Base-by-base conservation (phyloP, 2,329 filamentous ascomycete genomes). In the Arthrobotrys megalospora region DNA sequence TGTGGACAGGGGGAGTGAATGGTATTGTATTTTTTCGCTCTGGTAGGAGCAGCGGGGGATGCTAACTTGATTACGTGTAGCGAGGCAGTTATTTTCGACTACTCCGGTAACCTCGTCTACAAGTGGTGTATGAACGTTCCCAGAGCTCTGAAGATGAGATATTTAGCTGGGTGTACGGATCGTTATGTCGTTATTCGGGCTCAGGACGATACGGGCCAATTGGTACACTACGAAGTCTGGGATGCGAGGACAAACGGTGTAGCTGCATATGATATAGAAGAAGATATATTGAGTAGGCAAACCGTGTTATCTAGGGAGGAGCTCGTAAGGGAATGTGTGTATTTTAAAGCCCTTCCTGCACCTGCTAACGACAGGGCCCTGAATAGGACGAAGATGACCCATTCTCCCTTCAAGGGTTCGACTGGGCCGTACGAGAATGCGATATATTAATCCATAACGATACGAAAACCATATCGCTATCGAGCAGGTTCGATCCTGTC, bases 221-320 rank as follows among this genome's bases (percentile, higher is more conserved):
- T 28, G 2, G 62, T 50, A 16, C 62, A 52, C 7, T 66, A 66
- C n/a, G 62, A 66, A 21, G 14, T 66, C 6, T 52, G 43, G 21
- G 43, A 66, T 52, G 62, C 43, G 2, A 45, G 4, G 7, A 50
- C 36, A 21, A 66, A 66, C 14, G 10, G 6, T 3, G 62, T 66
- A 7, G 38, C 3, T 4, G 28, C 45, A 7, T 66, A 66, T 21
- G 34, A 48, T 3, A 47, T 64, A 28, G 24, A 45, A 4, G n/a
- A 24, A n/a, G 62, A 66, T n/a, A 52, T 52, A 14, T 32, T 32
- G 24, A 52, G 48, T n/a, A 16, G 11, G 11, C 48, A 52, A 32
- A 52, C 21, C 6, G 45, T 48, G 7, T 12, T 48, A 6, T 6
- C 19, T 10, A 48, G n/a, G 16, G 45, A 48, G 10, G 45, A 48